Percentiles rank a stretch among this genome's conserved stretches.
phyloP scores from a whole-genome alignment of 345 rosid genomes.

The Brassica rapa region DNA sequence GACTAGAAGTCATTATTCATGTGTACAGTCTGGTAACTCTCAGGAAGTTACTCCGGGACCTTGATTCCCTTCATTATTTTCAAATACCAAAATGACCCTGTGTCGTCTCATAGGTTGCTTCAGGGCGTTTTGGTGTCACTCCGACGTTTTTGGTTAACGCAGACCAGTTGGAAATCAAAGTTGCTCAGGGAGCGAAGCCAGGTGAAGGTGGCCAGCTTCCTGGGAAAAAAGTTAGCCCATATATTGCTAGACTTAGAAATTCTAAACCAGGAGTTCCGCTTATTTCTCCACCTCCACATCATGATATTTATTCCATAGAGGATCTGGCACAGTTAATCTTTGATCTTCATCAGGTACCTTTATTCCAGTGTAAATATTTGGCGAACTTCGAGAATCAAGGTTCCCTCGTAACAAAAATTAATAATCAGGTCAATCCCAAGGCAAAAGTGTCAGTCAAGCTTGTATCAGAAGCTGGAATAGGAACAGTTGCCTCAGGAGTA shows the following conservation, averaged over 20 bases:
- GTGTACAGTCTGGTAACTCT: slow-evolving; percentile 17
- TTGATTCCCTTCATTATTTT: slow-evolving; percentile 16
- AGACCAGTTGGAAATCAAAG: slow-evolving; percentile 92
- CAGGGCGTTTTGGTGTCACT: slow-evolving; percentile 98
- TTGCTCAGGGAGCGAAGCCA: slow-evolving; percentile 99
- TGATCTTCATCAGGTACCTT: slow-evolving; percentile 93
- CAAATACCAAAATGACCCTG: slow-evolving; percentile 19
- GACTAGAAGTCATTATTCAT: slow-evolving; percentile 6
- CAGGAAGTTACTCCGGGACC: slow-evolving; percentile 14
- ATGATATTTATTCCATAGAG: slow-evolving; percentile 96
- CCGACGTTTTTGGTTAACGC: slow-evolving; percentile 96
- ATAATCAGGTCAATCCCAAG: slow-evolving; percentile 80
- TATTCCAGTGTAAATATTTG: slow-evolving; percentile 15
- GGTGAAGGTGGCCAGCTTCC: slow-evolving; percentile 99
- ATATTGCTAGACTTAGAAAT: slow-evolving; percentile 87
- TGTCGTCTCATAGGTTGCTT: slow-evolving; percentile 73
- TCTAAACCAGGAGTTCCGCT: slow-evolving; percentile 99
- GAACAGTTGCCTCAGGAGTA: slow-evolving; percentile 98
- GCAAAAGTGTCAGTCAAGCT: slow-evolving; percentile 99
- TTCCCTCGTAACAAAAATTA: slow-evolving; percentile 7
- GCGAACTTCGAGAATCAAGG: slow-evolving; percentile 1
- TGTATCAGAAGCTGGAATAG: slow-evolving; percentile 97
- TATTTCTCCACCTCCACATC: slow-evolving; percentile 99
- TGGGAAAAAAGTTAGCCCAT: slow-evolving; percentile 98
- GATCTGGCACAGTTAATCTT: slow-evolving; percentile 97